These are phyloP conservation scores for Zymoseptoria ardabiliae DNA, from an alignment of 2,329 filamentous ascomycete genomes.

Conservation along the genomic window DNA sequence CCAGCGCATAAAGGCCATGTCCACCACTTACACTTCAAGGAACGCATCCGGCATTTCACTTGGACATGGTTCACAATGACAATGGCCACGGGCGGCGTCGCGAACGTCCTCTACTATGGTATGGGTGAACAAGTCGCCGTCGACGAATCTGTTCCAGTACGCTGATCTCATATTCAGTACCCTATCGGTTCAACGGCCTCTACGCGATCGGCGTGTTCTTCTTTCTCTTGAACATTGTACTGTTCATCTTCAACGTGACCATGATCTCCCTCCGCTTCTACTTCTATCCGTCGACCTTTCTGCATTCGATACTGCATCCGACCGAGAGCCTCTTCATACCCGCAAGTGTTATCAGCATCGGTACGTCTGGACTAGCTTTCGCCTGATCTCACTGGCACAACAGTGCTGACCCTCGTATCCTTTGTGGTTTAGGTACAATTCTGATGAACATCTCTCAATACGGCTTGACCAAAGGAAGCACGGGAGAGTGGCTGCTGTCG, in stretches of 20 bases:
- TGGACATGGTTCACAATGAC: constrained; percentile 76
- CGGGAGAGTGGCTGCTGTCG: constrained; percentile 48
- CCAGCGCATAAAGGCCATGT: constrained; percentile 13
- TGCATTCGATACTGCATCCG: constrained; percentile 64
- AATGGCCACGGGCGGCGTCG: constrained; percentile 45
- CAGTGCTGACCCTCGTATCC: background rate
- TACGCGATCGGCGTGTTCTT: constrained; percentile 43
- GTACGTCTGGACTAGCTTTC: constrained; percentile 22
- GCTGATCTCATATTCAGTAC: constrained; percentile 24
- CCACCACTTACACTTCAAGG: constrained; percentile 40
- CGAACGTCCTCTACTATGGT: constrained; percentile 54
- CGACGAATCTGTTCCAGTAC: background rate
- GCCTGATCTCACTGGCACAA: background rate
- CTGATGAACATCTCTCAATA: constrained; percentile 68
- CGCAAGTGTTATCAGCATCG: constrained; percentile 59
- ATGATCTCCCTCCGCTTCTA: constrained; percentile 63
- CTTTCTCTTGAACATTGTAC: constrained; percentile 43
- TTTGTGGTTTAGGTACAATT: constrained; percentile 30
- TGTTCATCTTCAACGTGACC: constrained; percentile 64
- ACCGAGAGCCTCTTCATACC: constrained; percentile 73
- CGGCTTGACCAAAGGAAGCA: constrained; percentile 43
- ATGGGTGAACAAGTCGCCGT: constrained; percentile 19
- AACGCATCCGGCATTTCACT: constrained; percentile 55
- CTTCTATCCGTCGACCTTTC: constrained; percentile 62
- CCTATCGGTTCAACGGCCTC: constrained; percentile 38